Base-by-base conservation (phyloP, 176 grass and related monocot species). In the Puya raimondii region DNA sequence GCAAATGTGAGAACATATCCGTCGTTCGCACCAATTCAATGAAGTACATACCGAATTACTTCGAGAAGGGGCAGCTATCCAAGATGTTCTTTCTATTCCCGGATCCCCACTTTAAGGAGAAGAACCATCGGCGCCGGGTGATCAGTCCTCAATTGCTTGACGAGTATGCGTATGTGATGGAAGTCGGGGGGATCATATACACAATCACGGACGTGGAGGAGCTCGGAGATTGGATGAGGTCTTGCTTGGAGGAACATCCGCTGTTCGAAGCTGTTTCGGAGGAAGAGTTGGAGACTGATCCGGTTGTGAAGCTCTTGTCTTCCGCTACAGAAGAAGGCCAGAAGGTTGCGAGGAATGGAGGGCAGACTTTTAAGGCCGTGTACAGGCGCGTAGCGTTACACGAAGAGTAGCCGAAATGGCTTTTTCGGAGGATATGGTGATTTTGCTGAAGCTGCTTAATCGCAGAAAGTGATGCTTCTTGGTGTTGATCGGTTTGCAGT, bases 81-180 rank as follows among this genome's bases (percentile, higher is more conserved):
- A 99, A 99, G 51, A 99, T 99, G 89, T 97, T 97, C 79, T 97
- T 97, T 70, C 53, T 97, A 18, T 97, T 97, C 47, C 93, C 93
- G 10, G 93, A 97, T 69, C 93, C 93, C 4, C 93, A 97, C 65
- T 97, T 92, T 74, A 97, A 97, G 74, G 89, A 97, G 84, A 97
- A 97, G 77, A 97, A 92, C 70, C 93, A 92, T 65, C 76, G 93
- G 48, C 74, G 88, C 14, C 85, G 92, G 53, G 88, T 96, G 42
- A 85, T 96, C 23, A 96, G 92, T 50, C 65, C 74, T 71, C 86
- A 96, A 21, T 72, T 96, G 67, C 84, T 96, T 2, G 92, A 96
- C 64, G 94, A 97, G 56, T 99, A 93, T 21, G 94, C 94, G 21
- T 99, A 88, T 69, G 89, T 89, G 68, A 85, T 99, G 90, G 74